phyloP scores from a whole-genome alignment of 805 yeast species.

The Yamadazyma sp. region DNA sequence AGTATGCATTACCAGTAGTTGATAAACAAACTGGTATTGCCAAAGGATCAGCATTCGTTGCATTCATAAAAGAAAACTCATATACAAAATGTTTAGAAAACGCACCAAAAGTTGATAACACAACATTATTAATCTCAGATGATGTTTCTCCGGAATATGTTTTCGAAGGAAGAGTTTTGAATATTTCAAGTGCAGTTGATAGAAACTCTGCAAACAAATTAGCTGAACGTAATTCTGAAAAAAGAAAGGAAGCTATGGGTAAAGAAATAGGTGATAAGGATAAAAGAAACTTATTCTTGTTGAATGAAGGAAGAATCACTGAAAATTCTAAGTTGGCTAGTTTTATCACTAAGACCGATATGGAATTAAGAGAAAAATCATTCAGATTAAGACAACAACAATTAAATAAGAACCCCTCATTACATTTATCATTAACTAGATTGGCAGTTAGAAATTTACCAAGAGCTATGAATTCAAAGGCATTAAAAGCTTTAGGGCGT shows the following conservation, averaged over 20 bases:
- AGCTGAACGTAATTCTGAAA: conserved; percentile 67
- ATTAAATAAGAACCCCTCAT: conserved; percentile 82
- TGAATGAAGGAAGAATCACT: conserved; percentile 92
- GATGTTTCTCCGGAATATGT: conserved; percentile 89
- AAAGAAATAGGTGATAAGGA: conserved; percentile 78
- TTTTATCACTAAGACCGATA: conserved; percentile 62
- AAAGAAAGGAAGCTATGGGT: conserved; percentile 75
- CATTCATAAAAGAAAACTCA: conserved; percentile 62
- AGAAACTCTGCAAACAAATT: conserved; percentile 75
- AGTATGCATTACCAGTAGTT: conserved; percentile 89
- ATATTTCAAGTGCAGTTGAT: conserved; percentile 81
- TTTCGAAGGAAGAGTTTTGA: conserved; percentile 86
- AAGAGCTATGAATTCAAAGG: conserved; percentile 83
- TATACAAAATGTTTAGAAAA: conserved; percentile 65
- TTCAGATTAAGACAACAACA: conserved; percentile 84
- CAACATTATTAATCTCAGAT: conserved; percentile 80
- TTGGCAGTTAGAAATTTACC: conserved; percentile 93
- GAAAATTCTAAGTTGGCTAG: conserved; percentile 76
- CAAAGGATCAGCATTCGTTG: conserved; percentile 93
- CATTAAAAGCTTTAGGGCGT: conserved; percentile 88
- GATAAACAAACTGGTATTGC: conserved; percentile 85
- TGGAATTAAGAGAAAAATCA: conserved; percentile 86
- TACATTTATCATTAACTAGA: conserved; percentile 92
- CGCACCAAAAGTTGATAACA: conserved; percentile 68
- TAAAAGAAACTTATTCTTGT: conserved; percentile 75